A percentile compares a stretch with the other conserved stretches of the same genome.
Evolutionary conservation across 139 green algal genomes (phyloP).

Genomic region (Chlorella ohadii): DNA sequence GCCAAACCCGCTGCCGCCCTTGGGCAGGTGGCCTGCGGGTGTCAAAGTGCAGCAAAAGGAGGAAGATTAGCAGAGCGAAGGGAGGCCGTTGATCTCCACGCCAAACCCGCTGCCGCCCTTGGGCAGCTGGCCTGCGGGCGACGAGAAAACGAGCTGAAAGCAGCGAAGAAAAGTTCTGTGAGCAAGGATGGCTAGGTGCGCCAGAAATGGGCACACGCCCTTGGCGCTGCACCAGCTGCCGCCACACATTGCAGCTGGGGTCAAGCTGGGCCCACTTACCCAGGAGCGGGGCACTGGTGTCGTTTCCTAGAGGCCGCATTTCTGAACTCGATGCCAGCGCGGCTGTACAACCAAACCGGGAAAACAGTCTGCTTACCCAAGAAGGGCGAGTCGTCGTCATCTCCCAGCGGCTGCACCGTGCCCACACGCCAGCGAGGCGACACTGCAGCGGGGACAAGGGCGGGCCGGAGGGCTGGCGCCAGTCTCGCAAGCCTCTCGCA

Average conservation of each 20-base stretch:
- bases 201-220: too few species aligned
- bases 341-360: too few species aligned
- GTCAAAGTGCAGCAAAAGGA: slow-evolving; percentile 73
- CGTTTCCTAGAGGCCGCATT: too few species aligned
- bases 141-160: background rate
- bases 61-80: slow-evolving; percentile 60
- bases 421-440: slow-evolving; percentile 56
- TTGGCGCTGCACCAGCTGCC: too few species aligned
- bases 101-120: slow-evolving; percentile 53
- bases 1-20: slow-evolving; percentile 51
- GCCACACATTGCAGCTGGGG: too few species aligned
- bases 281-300: too few species aligned
- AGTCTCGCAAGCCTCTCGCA: too few species aligned
- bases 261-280: too few species aligned
- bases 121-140: slow-evolving; percentile 14
- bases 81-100: slow-evolving; percentile 60
- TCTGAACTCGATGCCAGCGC: too few species aligned
- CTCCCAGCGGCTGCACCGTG: slow-evolving; percentile 57
- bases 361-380: slow-evolving; percentile 39
- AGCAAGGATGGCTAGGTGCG: too few species aligned
- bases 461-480: background rate
- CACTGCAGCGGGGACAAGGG: background rate
- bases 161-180: too few species aligned
- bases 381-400: slow-evolving; percentile 71
- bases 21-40: slow-evolving; percentile 27